A percentile compares a stretch with the other conserved stretches of the same genome.
Evolutionary conservation across 2,329 filamentous ascomycete species (phyloP).

Genomic region (Byssothecium circinans): DNA sequence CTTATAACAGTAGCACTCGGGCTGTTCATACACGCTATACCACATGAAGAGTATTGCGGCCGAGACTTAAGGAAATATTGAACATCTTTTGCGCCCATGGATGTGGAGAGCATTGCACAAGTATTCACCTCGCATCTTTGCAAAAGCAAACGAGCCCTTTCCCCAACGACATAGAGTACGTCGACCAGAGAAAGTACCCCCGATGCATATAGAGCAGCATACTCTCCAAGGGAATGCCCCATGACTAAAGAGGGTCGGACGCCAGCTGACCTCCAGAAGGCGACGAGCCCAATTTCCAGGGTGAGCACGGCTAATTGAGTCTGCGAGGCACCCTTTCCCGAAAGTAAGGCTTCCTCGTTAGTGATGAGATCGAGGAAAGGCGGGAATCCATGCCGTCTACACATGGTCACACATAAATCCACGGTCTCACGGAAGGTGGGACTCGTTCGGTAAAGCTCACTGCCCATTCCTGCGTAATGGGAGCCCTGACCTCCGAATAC

Average conservation of each 20-base stretch:
- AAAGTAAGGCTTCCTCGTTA: not conserved
- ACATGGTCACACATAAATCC: conserved; percentile 3
- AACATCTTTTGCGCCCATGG: conserved; percentile 10
- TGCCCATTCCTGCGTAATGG: conserved; percentile 16
- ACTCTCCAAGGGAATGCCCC: conserved; percentile 43
- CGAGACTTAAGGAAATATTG: not conserved
- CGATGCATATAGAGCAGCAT: conserved; percentile 42
- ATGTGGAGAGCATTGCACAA: conserved; percentile 35
- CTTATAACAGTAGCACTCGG: conserved; percentile 28
- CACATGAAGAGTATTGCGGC: conserved; percentile 10
- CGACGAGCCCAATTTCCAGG: conserved; percentile 42
- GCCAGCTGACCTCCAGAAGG: conserved; percentile 13
- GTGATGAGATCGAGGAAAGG: conserved; percentile 8
- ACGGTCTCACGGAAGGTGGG: conserved; percentile 24
- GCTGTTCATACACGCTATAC: conserved; percentile 33
- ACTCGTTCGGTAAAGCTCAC: conserved; percentile 12
- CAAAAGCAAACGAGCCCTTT: conserved; percentile 37
- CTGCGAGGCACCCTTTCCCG: not conserved
- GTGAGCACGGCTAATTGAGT: conserved; percentile 31
- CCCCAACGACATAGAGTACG: conserved; percentile 41
- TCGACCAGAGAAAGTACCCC: conserved; percentile 40
- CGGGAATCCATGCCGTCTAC: not conserved
- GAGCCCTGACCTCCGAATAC: conserved; percentile 43
- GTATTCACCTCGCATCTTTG: conserved; percentile 22
- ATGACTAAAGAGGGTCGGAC: conserved; percentile 16